Percentiles rank a stretch among this genome's conserved stretches.
Evolutionary conservation across 2,329 filamentous ascomycete species (phyloP).

Genomic region (Monilinia fructicola): DNA sequence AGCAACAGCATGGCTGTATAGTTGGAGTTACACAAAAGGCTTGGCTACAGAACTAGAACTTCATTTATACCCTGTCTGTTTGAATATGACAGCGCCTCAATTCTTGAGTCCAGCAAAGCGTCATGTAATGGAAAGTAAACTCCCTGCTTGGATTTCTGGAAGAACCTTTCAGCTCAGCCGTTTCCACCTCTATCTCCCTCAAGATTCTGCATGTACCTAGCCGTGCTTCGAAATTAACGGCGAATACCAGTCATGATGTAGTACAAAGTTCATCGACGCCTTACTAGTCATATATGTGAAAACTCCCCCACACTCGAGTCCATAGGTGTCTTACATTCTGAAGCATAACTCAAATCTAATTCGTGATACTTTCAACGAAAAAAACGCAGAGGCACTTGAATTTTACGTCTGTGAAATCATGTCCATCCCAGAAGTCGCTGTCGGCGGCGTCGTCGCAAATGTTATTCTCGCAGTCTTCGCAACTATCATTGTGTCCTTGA

Average conservation of each 20-base stretch:
- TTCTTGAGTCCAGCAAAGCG: too few relatives aligned
- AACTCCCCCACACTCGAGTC: conserved; percentile 1
- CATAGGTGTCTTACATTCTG: background rate
- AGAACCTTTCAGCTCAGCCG: too few relatives aligned
- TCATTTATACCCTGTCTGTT: too few relatives aligned
- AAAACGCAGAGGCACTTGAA: background rate
- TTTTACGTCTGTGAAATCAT: background rate
- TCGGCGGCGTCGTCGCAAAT: conserved; percentile 17
- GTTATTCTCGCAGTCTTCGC: conserved; percentile 8
- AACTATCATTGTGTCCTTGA: background rate
- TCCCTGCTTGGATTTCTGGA: too few relatives aligned
- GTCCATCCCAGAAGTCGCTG: conserved; percentile 6
- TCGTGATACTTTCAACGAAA: background rate
- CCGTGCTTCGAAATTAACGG: background rate
- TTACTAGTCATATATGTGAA: conserved; percentile 8
- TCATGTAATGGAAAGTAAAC: too few relatives aligned
- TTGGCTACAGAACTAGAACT: too few relatives aligned
- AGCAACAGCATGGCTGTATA: too few relatives aligned
- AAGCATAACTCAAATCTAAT: background rate
- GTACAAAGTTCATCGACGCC: background rate
- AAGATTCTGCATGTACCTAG: background rate
- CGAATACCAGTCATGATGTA: background rate
- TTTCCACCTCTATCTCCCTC: background rate
- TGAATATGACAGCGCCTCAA: too few relatives aligned
- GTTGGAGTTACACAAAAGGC: too few relatives aligned